These are phyloP conservation scores for Tetratostichococcus sp. DNA, from an alignment of 139 green algal species.

Conservation along the genomic window DNA sequence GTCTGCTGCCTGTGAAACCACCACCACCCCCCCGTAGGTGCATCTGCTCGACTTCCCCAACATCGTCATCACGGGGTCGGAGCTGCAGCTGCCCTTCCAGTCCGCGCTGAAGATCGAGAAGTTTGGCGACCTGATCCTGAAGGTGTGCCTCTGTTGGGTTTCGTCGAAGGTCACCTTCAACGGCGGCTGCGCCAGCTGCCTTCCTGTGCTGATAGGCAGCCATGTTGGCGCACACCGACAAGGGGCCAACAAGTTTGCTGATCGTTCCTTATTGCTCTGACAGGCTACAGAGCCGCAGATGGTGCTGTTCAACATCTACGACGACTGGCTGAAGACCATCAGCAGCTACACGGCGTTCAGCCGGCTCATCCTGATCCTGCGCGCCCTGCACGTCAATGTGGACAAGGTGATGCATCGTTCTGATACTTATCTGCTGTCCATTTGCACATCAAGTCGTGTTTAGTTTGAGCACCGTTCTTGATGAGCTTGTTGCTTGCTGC, in stretches of 20 bases:
- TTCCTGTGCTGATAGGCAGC: no score
- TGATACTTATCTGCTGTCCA: no score
- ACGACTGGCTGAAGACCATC: conserved; percentile 98
- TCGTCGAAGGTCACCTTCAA: no score
- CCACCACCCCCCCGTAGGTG: background rate
- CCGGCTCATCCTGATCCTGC: conserved; percentile 95
- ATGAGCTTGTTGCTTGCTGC: background rate
- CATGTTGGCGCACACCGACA: no score
- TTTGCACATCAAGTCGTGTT: no score
- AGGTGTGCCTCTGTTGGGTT: no score
- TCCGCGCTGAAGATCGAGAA: conserved; percentile 94
- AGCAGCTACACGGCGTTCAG: conserved; percentile 98
- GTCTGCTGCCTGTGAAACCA: no score
- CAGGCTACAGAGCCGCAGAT: conserved; percentile 90
- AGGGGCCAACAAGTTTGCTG: no score
- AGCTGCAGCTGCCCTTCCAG: conserved; percentile 99
- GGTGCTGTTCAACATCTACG: conserved; percentile 99
- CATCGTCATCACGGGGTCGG: conserved; percentile 98
- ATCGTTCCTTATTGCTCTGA: conserved; percentile 3
- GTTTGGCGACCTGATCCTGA: conserved; percentile 96
- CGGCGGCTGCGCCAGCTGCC: no score
- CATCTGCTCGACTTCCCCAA: conserved; percentile 99
- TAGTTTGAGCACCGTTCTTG: no score
- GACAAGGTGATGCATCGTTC: conserved; percentile 87
- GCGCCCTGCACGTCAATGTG: conserved; percentile 96